Conservation (phyloP, 352 stramenopile genomes). For the Phytophthora rubi region DNA sequence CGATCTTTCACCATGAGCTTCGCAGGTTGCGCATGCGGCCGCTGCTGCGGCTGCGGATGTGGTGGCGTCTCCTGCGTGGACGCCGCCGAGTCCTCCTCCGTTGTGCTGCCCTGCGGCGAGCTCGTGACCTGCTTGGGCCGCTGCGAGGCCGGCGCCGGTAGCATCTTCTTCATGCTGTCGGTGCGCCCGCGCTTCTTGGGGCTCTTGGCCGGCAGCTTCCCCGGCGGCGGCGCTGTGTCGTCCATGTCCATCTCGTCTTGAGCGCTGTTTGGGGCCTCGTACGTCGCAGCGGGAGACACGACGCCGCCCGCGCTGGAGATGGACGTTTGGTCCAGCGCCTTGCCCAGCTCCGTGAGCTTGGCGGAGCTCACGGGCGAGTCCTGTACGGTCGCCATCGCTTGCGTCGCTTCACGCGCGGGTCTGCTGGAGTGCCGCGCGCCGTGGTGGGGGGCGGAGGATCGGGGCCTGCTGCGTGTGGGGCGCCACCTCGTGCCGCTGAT, state of each 20-base stretch:
- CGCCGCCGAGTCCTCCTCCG: constrained; percentile 36
- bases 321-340: constrained; percentile 74
- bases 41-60: constrained; percentile 26
- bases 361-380: constrained; percentile 50
- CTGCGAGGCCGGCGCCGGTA: constrained; percentile 68
- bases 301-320: constrained; percentile 50
- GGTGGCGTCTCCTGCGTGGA: constrained; percentile 6
- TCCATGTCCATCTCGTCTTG: constrained; percentile 11
- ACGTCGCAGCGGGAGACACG: constrained; percentile 21
- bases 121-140: constrained; percentile 58
- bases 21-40: constrained; percentile 40
- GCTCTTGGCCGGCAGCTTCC: constrained; percentile 57
- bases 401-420: neutral
- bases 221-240: constrained; percentile 9
- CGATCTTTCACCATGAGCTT: constrained; percentile 83
- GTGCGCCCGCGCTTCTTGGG: constrained; percentile 88
- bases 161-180: constrained; percentile 83
- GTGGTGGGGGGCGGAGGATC: too few species aligned
- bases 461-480: neutral
- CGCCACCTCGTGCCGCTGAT: neutral
- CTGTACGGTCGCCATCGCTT: constrained; percentile 42
- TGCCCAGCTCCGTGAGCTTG: constrained; percentile 79
- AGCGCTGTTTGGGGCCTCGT: constrained; percentile 7
- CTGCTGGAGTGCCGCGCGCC: neutral
- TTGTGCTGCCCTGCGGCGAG: constrained; percentile 24